Percentiles rank a stretch among this genome's conserved stretches.
phyloP scores from a whole-genome alignment of 2,329 filamentous ascomycete species.

The Pyrenophora tritici-repentis region DNA sequence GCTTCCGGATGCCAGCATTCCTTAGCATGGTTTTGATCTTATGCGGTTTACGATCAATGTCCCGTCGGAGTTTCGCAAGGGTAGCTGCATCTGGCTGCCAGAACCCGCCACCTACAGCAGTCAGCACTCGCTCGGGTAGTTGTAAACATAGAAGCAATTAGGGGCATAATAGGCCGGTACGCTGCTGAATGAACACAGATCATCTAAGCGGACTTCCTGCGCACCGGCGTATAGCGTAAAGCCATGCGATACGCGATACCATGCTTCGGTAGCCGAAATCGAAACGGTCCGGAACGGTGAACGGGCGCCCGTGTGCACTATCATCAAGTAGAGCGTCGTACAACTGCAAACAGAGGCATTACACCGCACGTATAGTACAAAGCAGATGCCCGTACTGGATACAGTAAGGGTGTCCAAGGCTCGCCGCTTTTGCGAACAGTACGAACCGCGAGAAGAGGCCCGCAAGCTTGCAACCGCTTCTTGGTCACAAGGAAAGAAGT shows the following conservation, averaged over 20 bases:
- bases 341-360: neutral
- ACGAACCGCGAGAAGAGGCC: conserved; percentile 6
- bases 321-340: neutral
- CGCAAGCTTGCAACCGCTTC: neutral
- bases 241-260: neutral
- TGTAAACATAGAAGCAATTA: neutral
- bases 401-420: conserved; percentile 6
- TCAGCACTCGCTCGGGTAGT: conserved; percentile 21
- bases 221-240: conserved; percentile 1
- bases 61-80: conserved; percentile 70
- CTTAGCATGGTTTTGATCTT: conserved; percentile 71
- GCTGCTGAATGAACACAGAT: neutral
- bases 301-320: neutral
- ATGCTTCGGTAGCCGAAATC: conserved; percentile 5
- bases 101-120: conserved; percentile 69
- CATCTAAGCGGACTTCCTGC: neutral
- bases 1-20: conserved; percentile 63
- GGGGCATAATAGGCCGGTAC: neutral
- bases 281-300: neutral
- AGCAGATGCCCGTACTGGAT: neutral
- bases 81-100: conserved; percentile 75
- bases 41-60: conserved; percentile 74
- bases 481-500: conserved; percentile 7
- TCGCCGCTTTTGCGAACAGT: conserved; percentile 6
- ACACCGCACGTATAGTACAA: neutral